Conservation (phyloP, 2,329 filamentous ascomycete genomes). For the Colletotrichum tanaceti region DNA sequence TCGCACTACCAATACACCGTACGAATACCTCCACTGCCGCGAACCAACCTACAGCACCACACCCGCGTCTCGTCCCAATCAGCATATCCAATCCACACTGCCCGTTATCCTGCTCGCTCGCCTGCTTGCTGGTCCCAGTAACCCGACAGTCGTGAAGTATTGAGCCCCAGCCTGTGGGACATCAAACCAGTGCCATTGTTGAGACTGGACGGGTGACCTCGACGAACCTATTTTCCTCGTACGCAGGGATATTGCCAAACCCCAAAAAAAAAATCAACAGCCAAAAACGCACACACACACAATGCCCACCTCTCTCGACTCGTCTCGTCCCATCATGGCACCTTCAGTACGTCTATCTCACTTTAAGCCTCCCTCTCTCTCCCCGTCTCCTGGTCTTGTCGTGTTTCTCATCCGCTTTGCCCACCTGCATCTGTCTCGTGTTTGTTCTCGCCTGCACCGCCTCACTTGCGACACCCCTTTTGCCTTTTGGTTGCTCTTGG, state of each 20-base stretch:
- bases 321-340: slow-evolving; percentile 71
- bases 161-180: slow-evolving; percentile 38
- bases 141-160: slow-evolving; percentile 39
- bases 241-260: slow-evolving; percentile 33
- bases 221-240: slow-evolving; percentile 29
- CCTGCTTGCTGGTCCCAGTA: slow-evolving; percentile 24
- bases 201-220: slow-evolving; percentile 31
- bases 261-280: slow-evolving; percentile 18
- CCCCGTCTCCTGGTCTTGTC: slow-evolving; percentile 26
- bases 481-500: slow-evolving; percentile 18
- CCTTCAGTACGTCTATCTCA: slow-evolving; percentile 64
- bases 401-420: slow-evolving; percentile 10
- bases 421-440: slow-evolving; percentile 1
- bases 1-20: neutral
- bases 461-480: slow-evolving; percentile 5
- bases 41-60: neutral
- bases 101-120: slow-evolving; percentile 15
- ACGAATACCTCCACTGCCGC: slow-evolving; percentile 6
- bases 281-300: slow-evolving; percentile 37
- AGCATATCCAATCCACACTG: slow-evolving; percentile 12
- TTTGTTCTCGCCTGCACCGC: slow-evolving; percentile 27
- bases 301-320: slow-evolving; percentile 71
- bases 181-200: slow-evolving; percentile 37
- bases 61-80: slow-evolving; percentile 15
- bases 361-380: slow-evolving; percentile 17